Evolutionary conservation across 2,329 filamentous ascomycete genomes (phyloP).

Genomic region (Pseudocercospora cruenta): DNA sequence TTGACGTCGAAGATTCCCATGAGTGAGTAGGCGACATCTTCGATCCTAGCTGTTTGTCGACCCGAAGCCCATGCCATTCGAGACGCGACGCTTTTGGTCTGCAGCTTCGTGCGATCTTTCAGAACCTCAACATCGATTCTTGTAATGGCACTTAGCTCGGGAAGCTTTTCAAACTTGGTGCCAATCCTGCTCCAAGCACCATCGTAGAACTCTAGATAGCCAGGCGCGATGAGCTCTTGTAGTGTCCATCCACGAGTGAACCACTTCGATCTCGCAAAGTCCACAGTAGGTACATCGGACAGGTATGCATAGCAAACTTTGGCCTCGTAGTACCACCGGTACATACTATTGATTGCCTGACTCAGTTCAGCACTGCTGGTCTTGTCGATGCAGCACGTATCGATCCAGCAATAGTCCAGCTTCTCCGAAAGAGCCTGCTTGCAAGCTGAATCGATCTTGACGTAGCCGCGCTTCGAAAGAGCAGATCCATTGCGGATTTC

Average conservation of each 20-base stretch:
- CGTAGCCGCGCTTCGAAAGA: constrained; percentile 25
- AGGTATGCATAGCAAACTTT: constrained; percentile 43
- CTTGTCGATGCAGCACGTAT: constrained; percentile 48
- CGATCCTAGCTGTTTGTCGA: constrained; percentile 22
- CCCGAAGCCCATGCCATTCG: constrained; percentile 29
- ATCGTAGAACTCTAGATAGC: constrained; percentile 28
- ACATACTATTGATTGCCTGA: constrained; percentile 39
- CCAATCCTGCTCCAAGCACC: constrained; percentile 21
- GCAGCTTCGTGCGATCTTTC: constrained; percentile 17
- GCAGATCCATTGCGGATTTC: constrained; percentile 22
- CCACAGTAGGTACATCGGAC: constrained; percentile 12
- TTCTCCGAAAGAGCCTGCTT: constrained; percentile 31
- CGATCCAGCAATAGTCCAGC: constrained; percentile 43
- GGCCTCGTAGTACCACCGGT: constrained; percentile 41
- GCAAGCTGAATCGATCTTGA: constrained; percentile 29
- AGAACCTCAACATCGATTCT: constrained; percentile 33
- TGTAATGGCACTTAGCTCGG: constrained; percentile 36
- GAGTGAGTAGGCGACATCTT: constrained; percentile 31
- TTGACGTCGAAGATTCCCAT: constrained; percentile 35
- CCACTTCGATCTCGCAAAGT: constrained; percentile 21
- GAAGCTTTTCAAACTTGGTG: constrained; percentile 24
- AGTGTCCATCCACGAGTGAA: constrained; percentile 32
- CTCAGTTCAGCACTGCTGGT: constrained; percentile 41
- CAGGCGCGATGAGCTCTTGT: constrained; percentile 31
- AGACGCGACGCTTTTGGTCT: constrained; percentile 25